phyloP scores from a whole-genome alignment of 768 basidiomycete genomes.

The Suillus subalutaceus region DNA sequence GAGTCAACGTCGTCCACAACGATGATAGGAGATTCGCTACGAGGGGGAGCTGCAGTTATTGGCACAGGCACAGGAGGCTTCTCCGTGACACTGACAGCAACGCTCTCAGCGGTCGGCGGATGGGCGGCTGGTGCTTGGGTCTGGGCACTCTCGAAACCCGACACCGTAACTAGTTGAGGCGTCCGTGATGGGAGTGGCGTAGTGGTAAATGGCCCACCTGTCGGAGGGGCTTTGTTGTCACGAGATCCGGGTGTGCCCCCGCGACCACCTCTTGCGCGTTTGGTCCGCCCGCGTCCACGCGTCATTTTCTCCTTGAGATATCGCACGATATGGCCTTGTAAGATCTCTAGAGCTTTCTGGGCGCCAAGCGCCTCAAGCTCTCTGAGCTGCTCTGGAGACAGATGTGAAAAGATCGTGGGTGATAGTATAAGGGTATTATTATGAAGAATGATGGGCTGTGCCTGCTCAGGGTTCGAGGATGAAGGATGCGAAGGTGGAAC shows the following conservation, averaged over 20 bases:
- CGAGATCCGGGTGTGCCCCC: conserved; percentile 6
- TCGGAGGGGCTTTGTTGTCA: conserved; percentile 1
- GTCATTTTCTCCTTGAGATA: conserved; percentile 76
- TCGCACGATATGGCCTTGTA: conserved; percentile 85
- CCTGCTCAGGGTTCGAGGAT: conserved; percentile 45
- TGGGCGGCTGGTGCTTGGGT: background rate
- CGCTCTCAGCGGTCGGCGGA: conserved; percentile 22
- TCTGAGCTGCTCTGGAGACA: conserved; percentile 71
- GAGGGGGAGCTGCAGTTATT: conserved; percentile 22
- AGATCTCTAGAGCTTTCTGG: conserved; percentile 75
- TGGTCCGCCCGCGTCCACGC: conserved; percentile 25
- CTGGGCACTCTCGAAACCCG: conserved; percentile 9
- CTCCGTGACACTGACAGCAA: conserved; percentile 20
- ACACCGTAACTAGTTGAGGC: conserved; percentile 14
- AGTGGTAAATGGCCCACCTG: conserved; percentile 47
- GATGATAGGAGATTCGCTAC: conserved; percentile 55
- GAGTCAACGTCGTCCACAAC: conserved; percentile 61
- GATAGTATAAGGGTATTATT: conserved; percentile 84
- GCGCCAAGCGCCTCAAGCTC: conserved; percentile 83
- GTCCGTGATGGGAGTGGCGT: conserved; percentile 38
- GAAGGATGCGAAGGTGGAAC: conserved; percentile 65
- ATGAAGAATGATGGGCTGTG: conserved; percentile 74
- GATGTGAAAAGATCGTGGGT: conserved; percentile 80
- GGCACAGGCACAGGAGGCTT: conserved; percentile 37
- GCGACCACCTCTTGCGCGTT: conserved; percentile 16